These are phyloP conservation scores for Colletotrichum siamense DNA, from an alignment of 2,329 filamentous ascomycete genomes.

Conservation along the genomic window DNA sequence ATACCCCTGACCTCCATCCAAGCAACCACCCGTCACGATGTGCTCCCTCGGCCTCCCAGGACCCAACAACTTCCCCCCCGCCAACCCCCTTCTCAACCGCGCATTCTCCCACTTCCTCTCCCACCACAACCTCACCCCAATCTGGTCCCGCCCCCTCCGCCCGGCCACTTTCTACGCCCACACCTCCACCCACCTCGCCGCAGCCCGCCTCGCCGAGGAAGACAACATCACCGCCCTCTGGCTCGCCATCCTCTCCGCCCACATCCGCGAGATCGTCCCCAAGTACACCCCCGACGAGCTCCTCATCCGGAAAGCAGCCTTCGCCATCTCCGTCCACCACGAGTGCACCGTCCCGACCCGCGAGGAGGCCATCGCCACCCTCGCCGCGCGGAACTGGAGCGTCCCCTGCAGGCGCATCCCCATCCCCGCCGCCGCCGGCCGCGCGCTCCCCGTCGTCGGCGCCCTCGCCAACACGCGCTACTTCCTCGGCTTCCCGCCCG, in stretches of 20 bases:
- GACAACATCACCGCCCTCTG: background rate
- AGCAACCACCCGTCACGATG: background rate
- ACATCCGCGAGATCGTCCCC: background rate
- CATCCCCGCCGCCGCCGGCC: background rate
- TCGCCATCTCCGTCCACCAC: background rate
- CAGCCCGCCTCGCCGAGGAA: background rate
- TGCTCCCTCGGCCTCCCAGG: background rate
- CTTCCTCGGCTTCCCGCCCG: background rate
- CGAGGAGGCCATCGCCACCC: background rate
- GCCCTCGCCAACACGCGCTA: background rate
- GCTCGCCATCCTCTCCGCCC: background rate
- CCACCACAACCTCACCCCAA: background rate
- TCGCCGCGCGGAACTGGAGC: background rate
- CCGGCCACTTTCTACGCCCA: background rate
- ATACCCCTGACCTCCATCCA: background rate
- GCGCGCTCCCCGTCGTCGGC: background rate
- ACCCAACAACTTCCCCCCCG: background rate
- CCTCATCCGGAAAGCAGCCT: background rate
- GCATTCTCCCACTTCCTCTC: background rate
- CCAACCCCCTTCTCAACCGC: background rate
- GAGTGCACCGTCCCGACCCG: background rate
- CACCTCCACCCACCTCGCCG: background rate
- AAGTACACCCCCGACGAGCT: background rate
- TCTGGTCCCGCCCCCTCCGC: background rate
- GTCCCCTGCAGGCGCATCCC: background rate